phyloP scores from a whole-genome alignment of 176 grass and related monocot species.

The Thalia dealbata region DNA sequence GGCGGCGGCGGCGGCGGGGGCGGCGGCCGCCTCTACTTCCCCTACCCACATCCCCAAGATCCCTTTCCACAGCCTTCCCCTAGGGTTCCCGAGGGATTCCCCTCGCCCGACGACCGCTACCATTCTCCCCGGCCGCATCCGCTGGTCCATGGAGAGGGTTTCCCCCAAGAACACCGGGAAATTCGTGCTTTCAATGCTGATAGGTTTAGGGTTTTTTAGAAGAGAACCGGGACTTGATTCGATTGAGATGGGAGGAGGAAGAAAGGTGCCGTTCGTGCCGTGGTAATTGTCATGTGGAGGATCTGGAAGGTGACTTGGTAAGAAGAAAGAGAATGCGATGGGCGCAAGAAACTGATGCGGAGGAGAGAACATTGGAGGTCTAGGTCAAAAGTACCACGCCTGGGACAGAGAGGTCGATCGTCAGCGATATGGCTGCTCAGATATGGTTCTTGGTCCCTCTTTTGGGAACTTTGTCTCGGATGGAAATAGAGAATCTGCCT shows the following conservation, averaged over 20 bases:
- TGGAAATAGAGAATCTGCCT: background rate
- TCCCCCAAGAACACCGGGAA: background rate
- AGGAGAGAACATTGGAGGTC: background rate
- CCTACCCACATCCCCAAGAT: constrained; percentile 12
- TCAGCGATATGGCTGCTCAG: background rate
- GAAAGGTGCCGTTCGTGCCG: constrained; percentile 1
- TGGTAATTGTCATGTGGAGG: constrained; percentile 2
- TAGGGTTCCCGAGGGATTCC: constrained; percentile 6
- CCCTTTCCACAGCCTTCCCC: constrained; percentile 23
- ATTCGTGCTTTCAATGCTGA: background rate
- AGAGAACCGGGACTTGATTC: constrained; percentile 2
- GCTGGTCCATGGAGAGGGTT: constrained; percentile 20
- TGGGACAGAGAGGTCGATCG: background rate
- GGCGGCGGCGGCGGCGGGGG: too few species aligned
- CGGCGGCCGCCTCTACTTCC: background rate
- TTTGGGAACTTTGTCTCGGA: background rate
- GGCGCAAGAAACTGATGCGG: background rate
- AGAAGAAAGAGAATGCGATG: constrained; percentile 10
- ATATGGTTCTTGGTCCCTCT: background rate
- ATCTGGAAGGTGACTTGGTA: background rate
- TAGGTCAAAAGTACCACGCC: background rate
- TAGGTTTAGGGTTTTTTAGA: constrained; percentile 16
- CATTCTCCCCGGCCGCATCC: constrained; percentile 28
- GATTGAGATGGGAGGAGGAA: constrained; percentile 12
- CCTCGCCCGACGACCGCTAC: constrained; percentile 16